phyloP scores from a whole-genome alignment of 371 early-diverging fungal genomes.

The Apophysomyces ossiformis region DNA sequence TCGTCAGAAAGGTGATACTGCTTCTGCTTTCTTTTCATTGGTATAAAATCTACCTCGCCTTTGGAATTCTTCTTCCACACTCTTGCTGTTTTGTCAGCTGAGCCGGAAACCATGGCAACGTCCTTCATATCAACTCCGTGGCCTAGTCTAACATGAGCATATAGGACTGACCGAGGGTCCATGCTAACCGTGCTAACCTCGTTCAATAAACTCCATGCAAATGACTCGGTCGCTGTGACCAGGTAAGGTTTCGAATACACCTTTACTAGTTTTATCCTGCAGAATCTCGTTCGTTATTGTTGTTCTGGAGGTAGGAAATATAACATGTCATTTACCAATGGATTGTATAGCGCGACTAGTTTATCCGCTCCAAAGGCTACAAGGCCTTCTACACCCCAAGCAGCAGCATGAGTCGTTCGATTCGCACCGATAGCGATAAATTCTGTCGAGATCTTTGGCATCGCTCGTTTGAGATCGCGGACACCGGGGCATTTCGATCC shows the following conservation, averaged over 20 bases:
- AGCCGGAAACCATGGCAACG: slow-evolving; percentile 80
- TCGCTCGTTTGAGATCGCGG: slow-evolving; percentile 8
- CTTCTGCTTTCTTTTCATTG: neutral
- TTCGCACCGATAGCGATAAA: slow-evolving; percentile 76
- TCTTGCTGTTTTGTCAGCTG: slow-evolving; percentile 78
- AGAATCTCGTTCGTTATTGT: neutral
- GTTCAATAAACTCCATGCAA: slow-evolving; percentile 74
- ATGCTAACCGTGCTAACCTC: slow-evolving; percentile 39
- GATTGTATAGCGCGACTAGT: slow-evolving; percentile 76
- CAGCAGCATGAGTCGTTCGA: slow-evolving; percentile 67
- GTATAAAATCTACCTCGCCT: slow-evolving; percentile 28
- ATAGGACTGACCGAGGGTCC: neutral
- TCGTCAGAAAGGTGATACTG: no score
- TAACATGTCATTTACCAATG: slow-evolving; percentile 53
- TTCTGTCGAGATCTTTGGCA: slow-evolving; percentile 55
- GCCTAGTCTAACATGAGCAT: slow-evolving; percentile 31
- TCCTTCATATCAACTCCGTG: slow-evolving; percentile 54
- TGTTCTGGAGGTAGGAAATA: neutral
- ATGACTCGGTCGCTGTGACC: slow-evolving; percentile 87
- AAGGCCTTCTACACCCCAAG: slow-evolving; percentile 68
- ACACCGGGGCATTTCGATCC: no score
- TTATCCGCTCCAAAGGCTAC: slow-evolving; percentile 80
- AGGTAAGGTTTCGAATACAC: slow-evolving; percentile 68
- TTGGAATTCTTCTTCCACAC: slow-evolving; percentile 66
- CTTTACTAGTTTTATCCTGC: slow-evolving; percentile 56